Conservation (phyloP, 257 asterid genomes). For the Anisodus tanguticus region DNA sequence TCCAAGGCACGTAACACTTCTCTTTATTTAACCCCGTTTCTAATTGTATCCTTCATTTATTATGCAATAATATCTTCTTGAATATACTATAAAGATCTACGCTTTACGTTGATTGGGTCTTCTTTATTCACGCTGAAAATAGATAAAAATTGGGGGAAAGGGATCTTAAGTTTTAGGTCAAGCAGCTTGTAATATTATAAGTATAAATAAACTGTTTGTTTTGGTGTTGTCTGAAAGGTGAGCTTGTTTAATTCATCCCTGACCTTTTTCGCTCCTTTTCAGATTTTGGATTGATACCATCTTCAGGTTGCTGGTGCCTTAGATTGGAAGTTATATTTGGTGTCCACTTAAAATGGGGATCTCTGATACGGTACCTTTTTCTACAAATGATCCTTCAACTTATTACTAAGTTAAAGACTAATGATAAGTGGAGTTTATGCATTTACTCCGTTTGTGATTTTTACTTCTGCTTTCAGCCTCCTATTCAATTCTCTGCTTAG, state of each 20-base stretch:
- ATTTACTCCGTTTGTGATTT: not conserved
- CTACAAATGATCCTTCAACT: not conserved
- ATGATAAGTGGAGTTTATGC: conserved; percentile 21
- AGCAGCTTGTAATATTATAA: not conserved
- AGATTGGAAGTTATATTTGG: conserved; percentile 8
- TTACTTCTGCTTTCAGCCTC: not conserved
- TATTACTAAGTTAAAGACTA: not conserved
- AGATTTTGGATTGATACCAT: not conserved
- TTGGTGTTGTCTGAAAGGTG: not conserved
- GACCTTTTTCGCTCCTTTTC: not conserved
- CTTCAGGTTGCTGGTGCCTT: conserved; percentile 24
- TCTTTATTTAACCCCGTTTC: too few species aligned
- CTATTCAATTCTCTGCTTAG: not conserved
- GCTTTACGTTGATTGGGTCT: not conserved
- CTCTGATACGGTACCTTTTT: conserved; percentile 6
- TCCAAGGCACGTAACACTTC: too few species aligned
- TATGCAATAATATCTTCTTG: not conserved
- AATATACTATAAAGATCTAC: not conserved
- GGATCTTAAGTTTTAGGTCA: not conserved
- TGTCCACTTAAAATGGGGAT: conserved; percentile 21
- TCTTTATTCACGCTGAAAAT: not conserved
- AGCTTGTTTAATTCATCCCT: not conserved
- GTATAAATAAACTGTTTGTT: not conserved
- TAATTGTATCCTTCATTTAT: not conserved
- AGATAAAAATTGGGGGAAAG: not conserved